A percentile compares a stretch with the other conserved stretches of the same genome.
Conservation (phyloP, 2,329 filamentous ascomycete species). For the Fusarium miscanthi region DNA sequence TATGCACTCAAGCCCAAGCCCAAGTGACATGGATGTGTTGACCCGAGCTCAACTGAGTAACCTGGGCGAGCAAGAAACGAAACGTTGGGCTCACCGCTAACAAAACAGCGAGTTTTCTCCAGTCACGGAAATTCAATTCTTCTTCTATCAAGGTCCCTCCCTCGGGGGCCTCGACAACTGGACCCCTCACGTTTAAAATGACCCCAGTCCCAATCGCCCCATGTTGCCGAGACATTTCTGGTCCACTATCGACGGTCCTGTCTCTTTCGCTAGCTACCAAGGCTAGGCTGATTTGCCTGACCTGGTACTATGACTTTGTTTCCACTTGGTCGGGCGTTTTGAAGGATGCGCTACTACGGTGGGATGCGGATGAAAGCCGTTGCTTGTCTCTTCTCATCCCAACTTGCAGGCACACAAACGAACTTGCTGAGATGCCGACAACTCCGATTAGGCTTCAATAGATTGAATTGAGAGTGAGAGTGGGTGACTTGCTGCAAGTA, state of each 20-base stretch:
- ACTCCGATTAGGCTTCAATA: neutral
- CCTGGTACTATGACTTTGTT: slow-evolving; percentile 16
- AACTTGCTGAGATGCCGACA: neutral
- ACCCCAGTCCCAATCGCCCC: slow-evolving; percentile 5
- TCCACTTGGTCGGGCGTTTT: slow-evolving; percentile 21
- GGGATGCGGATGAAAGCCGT: slow-evolving; percentile 12
- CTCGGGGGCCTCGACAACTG: slow-evolving; percentile 1
- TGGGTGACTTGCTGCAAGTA: neutral
- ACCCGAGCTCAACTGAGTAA: slow-evolving; percentile 9
- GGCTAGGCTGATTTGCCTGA: slow-evolving; percentile 13
- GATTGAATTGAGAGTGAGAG: neutral
- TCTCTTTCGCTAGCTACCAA: slow-evolving; percentile 5
- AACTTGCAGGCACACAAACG: neutral
- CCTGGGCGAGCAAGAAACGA: slow-evolving; percentile 12
- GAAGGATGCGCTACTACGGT: slow-evolving; percentile 24
- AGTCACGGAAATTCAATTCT: slow-evolving; percentile 11
- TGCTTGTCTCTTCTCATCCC: neutral
- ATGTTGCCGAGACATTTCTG: slow-evolving; percentile 23
- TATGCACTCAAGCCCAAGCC: neutral
- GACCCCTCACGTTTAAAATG: slow-evolving; percentile 7
- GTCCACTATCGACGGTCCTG: slow-evolving; percentile 18
- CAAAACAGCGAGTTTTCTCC: neutral
- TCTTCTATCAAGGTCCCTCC: neutral
- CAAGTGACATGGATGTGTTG: neutral
- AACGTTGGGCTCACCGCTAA: slow-evolving; percentile 15